Percentiles rank a stretch among this genome's conserved stretches.
Evolutionary conservation across 129 eudicot genomes (phyloP).

Genomic region (Dittrichia graveolens): DNA sequence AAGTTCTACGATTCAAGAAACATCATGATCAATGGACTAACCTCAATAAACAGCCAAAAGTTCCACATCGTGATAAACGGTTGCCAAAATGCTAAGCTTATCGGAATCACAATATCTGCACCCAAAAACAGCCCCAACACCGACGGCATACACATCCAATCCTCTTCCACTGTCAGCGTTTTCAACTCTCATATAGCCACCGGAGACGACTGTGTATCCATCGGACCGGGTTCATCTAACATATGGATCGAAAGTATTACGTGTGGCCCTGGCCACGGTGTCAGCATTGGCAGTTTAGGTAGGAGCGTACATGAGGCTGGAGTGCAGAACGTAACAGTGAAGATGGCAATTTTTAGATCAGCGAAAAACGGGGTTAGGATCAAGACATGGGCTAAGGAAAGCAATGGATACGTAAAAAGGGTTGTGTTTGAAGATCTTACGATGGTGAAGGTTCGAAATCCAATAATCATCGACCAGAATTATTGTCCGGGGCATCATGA

Average conservation of each 20-base stretch:
- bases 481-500: conserved; percentile 40
- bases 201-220: conserved; percentile 58
- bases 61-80: conserved; percentile 51
- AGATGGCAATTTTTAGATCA: conserved; percentile 22
- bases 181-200: conserved; percentile 39
- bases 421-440: conserved; percentile 47
- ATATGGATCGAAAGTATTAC: conserved; percentile 36
- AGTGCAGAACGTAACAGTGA: conserved; percentile 51
- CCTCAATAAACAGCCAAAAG: conserved; percentile 52
- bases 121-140: conserved; percentile 70
- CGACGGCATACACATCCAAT: conserved; percentile 53
- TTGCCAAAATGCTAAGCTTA: conserved; percentile 43
- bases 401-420: conserved; percentile 45
- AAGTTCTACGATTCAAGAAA: conserved; percentile 42
- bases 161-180: conserved; percentile 40
- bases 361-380: conserved; percentile 51
- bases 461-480: conserved; percentile 50
- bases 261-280: conserved; percentile 46
- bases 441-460: conserved; percentile 45
- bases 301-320: conserved; percentile 44
- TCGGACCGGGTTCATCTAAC: conserved; percentile 55
- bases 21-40: conserved; percentile 44
- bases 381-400: conserved; percentile 54
- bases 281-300: conserved; percentile 58
- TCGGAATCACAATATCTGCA: conserved; percentile 45